A percentile compares a stretch with the other conserved stretches of the same genome.
phyloP scores from a whole-genome alignment of 2,329 filamentous ascomycete species.

The Leptoxyphium fumago region DNA sequence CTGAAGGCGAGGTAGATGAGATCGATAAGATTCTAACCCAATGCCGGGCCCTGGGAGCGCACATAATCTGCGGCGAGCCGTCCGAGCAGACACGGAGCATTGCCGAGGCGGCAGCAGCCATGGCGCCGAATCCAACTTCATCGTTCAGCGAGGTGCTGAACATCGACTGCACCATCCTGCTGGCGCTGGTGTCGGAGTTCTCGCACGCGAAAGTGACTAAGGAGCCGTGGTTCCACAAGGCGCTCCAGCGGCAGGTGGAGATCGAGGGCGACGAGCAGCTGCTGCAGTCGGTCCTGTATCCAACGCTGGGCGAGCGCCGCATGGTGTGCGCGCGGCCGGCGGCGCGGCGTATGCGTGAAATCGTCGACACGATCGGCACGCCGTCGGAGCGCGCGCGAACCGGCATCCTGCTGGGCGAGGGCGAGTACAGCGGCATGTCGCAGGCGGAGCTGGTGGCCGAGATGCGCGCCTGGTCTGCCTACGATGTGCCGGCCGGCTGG shows the following conservation, averaged over 20 bases:
- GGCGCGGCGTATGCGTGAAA: constrained; percentile 49
- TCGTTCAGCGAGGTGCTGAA: constrained; percentile 34
- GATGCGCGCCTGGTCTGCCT: constrained; percentile 34
- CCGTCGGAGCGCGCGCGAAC: constrained; percentile 45
- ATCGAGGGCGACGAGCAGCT: constrained; percentile 48
- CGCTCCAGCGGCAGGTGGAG: constrained; percentile 50
- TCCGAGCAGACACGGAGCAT: constrained; percentile 8
- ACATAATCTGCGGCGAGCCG: constrained; percentile 19
- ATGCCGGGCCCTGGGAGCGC: constrained; percentile 37
- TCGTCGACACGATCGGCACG: constrained; percentile 50
- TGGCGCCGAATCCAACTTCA: constrained; percentile 25
- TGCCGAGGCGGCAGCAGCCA: constrained; percentile 12
- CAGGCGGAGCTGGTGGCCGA: constrained; percentile 15
- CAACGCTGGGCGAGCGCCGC: constrained; percentile 38
- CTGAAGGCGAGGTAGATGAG: constrained; percentile 33
- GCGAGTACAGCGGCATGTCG: constrained; percentile 15
- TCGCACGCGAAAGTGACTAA: constrained; percentile 41
- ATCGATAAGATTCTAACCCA: constrained; percentile 42
- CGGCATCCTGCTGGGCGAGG: constrained; percentile 40
- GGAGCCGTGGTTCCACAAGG: constrained; percentile 40
- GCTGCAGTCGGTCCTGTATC: constrained; percentile 46
- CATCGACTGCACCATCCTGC: constrained; percentile 54
- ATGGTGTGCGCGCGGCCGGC: constrained; percentile 56
- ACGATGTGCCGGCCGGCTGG: constrained; percentile 38
- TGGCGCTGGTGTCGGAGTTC: constrained; percentile 60